phyloP scores from a whole-genome alignment of 1,139 yeast species.

The Suzukiozyma palmioleophila region DNA sequence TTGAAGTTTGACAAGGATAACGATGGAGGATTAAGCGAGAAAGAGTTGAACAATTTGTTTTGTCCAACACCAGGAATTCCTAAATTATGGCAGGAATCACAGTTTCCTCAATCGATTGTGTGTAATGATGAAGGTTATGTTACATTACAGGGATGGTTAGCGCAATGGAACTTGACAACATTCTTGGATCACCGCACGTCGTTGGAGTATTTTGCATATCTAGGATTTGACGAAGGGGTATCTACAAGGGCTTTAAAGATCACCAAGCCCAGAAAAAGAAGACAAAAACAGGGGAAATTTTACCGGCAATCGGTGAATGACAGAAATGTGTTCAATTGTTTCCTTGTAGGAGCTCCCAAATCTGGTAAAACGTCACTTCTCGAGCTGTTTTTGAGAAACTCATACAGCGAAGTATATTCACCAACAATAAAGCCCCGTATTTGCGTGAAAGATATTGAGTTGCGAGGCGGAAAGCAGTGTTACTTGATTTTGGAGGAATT shows the following conservation, averaged over 20 bases:
- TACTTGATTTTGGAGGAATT: slow-evolving; percentile 85
- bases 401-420: slow-evolving; percentile 65
- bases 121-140: slow-evolving; percentile 86
- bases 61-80: slow-evolving; percentile 94
- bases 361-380: slow-evolving; percentile 83
- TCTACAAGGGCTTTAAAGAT: slow-evolving; percentile 65
- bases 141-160: slow-evolving; percentile 95
- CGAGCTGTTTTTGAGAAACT: slow-evolving; percentile 75
- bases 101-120: slow-evolving; percentile 83
- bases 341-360: slow-evolving; percentile 76
- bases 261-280: slow-evolving; percentile 71
- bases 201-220: slow-evolving; percentile 78
- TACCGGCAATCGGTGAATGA: slow-evolving; percentile 73
- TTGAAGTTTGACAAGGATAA: slow-evolving; percentile 86
- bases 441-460: slow-evolving; percentile 90
- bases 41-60: slow-evolving; percentile 64
- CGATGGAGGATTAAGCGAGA: slow-evolving; percentile 86
- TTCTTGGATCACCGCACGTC: slow-evolving; percentile 80
- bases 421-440: slow-evolving; percentile 80
- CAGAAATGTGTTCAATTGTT: slow-evolving; percentile 87
- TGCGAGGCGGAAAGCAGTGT: slow-evolving; percentile 93
- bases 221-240: slow-evolving; percentile 69
- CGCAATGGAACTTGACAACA: slow-evolving; percentile 97
- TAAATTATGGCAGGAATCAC: slow-evolving; percentile 74
- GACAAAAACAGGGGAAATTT: slow-evolving; percentile 58